Evolutionary conservation across 2,329 filamentous ascomycete species (phyloP).

Genomic region (Beauveria sp.): DNA sequence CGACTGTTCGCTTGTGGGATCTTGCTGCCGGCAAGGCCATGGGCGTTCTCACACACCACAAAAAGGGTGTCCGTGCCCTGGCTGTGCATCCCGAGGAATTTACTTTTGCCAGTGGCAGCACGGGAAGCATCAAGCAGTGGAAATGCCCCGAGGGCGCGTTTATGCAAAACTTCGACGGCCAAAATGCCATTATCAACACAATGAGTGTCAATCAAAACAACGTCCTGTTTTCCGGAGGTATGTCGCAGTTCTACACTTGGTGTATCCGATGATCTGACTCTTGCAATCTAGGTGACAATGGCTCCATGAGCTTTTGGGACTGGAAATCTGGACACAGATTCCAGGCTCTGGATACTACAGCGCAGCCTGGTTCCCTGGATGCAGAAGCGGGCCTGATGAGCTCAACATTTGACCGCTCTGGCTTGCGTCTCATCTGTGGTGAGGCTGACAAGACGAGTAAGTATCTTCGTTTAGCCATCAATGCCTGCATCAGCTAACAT

Average conservation of each 20-base stretch:
- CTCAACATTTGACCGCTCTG: conserved; percentile 84
- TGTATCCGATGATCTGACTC: background rate
- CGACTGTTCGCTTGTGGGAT: conserved; percentile 89
- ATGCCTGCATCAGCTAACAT: conserved; percentile 17
- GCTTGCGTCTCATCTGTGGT: conserved; percentile 81
- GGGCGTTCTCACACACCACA: conserved; percentile 94
- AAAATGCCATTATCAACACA: conserved; percentile 94
- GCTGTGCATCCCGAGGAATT: conserved; percentile 86
- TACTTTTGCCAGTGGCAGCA: conserved; percentile 89
- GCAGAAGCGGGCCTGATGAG: conserved; percentile 94
- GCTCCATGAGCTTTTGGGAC: conserved; percentile 96
- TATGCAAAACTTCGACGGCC: conserved; percentile 98
- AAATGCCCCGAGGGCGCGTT: conserved; percentile 96
- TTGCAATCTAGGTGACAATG: conserved; percentile 60
- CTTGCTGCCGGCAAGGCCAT: conserved; percentile 93
- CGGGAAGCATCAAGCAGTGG: conserved; percentile 97
- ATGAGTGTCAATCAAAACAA: conserved; percentile 91
- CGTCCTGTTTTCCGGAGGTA: conserved; percentile 81
- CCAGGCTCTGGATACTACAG: conserved; percentile 82
- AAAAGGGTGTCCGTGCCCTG: conserved; percentile 86
- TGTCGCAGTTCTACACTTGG: conserved; percentile 12
- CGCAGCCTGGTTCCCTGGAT: conserved; percentile 88
- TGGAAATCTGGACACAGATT: conserved; percentile 96
- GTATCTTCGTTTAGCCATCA: conserved; percentile 18
- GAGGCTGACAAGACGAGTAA: conserved; percentile 91